Evolutionary conservation across 768 basidiomycete species (phyloP).

Genomic region (Psilocybe azurescens): DNA sequence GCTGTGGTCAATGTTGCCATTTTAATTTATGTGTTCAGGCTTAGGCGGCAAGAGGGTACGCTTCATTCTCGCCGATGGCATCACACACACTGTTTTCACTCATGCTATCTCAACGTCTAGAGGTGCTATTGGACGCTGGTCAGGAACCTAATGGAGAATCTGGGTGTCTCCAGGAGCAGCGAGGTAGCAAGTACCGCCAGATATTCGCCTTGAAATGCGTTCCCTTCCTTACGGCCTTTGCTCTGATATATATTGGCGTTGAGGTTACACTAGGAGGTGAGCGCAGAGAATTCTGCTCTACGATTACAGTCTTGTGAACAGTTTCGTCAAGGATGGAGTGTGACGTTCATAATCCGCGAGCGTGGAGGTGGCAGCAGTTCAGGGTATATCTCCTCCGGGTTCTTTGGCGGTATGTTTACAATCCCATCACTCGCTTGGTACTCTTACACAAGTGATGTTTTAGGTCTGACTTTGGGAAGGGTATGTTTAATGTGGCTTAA

Average conservation of each 20-base stretch:
- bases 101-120: conserved; percentile 32
- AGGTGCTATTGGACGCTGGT: conserved; percentile 58
- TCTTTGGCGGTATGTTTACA: conserved; percentile 47
- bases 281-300: too few species aligned
- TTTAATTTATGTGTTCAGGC: conserved; percentile 62
- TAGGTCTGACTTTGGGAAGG: conserved; percentile 64
- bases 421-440: neutral
- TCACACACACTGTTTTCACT: neutral
- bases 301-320: neutral
- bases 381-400: conserved; percentile 62
- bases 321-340: conserved; percentile 60
- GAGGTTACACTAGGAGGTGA: conserved; percentile 62
- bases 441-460: neutral
- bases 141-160: conserved; percentile 42
- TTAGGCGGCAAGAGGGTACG: conserved; percentile 71
- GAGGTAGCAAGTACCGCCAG: conserved; percentile 45
- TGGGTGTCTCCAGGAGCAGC: conserved; percentile 26
- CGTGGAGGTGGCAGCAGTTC: conserved; percentile 40
- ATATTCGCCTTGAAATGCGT: conserved; percentile 57
- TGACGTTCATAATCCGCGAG: conserved; percentile 53
- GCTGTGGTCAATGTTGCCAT: conserved; percentile 57
- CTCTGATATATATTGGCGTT: conserved; percentile 69
- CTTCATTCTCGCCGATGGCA: neutral
- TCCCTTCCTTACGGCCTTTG: conserved; percentile 64
- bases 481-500: conserved; percentile 63